phyloP scores from a whole-genome alignment of 2,329 filamentous ascomycete genomes.

The Aspergillus caelatus region DNA sequence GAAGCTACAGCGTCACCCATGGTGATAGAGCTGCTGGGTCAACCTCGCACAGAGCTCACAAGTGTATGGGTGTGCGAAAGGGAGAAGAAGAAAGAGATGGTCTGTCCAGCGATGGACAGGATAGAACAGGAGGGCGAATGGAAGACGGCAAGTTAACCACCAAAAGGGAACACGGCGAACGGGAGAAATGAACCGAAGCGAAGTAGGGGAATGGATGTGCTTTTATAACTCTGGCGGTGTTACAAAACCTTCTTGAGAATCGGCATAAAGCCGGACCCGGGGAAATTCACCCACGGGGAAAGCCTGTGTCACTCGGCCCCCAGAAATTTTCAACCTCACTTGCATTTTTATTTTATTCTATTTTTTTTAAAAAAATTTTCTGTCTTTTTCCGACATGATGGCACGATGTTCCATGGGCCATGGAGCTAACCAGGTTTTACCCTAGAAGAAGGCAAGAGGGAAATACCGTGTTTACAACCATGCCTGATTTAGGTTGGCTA shows the following conservation, averaged over 20 bases:
- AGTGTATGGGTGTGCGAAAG: not conserved
- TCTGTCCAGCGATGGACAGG: not conserved
- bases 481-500: not conserved
- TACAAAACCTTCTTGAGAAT: not conserved
- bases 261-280: slow-evolving; percentile 18
- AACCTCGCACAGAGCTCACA: not conserved
- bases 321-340: slow-evolving; percentile 1
- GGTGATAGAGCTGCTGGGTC: slow-evolving; percentile 4
- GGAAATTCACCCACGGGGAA: slow-evolving; percentile 23
- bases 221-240: slow-evolving; percentile 4
- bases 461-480: not conserved
- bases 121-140: not conserved
- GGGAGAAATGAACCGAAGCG: slow-evolving; percentile 6
- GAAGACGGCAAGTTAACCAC: not conserved
- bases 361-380: not conserved
- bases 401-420: not conserved
- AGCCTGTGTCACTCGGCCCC: slow-evolving; percentile 12
- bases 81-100: not conserved
- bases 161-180: not conserved
- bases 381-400: not conserved
- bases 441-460: not conserved
- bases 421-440: not conserved
- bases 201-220: not conserved
- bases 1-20: slow-evolving; percentile 27
- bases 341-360: not conserved